phyloP scores from a whole-genome alignment of 106 monocot species.

The Dendrobium huoshanense region DNA sequence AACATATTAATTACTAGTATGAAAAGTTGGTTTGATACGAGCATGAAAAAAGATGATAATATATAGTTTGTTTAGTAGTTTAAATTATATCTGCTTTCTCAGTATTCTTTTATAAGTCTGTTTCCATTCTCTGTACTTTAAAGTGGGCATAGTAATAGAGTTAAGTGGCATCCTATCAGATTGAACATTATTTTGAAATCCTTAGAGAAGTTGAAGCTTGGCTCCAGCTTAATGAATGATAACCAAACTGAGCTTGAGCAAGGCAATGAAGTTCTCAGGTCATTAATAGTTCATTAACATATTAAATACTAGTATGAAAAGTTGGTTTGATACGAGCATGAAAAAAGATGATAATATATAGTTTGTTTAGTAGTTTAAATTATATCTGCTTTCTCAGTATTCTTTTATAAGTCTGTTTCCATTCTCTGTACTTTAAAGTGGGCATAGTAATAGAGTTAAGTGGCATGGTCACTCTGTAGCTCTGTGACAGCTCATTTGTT shows the following conservation, averaged over 20 bases:
- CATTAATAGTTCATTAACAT: background rate
- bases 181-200: background rate
- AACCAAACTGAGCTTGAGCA: background rate
- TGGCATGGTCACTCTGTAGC: background rate
- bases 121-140: background rate
- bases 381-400: background rate
- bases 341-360: background rate
- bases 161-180: too few species aligned
- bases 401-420: background rate
- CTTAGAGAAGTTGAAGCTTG: background rate
- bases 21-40: background rate
- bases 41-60: background rate
- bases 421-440: background rate
- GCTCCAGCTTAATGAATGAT: background rate
- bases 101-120: background rate
- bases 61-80: background rate
- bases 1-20: background rate
- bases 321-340: background rate
- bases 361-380: background rate
- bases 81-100: background rate
- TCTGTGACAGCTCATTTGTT: background rate
- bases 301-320: background rate
- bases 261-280: background rate
- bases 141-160: background rate
- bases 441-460: background rate